phyloP scores from a whole-genome alignment of 1,284 basidiomycete species.

The Apiotrichum mycotoxinovorans region DNA sequence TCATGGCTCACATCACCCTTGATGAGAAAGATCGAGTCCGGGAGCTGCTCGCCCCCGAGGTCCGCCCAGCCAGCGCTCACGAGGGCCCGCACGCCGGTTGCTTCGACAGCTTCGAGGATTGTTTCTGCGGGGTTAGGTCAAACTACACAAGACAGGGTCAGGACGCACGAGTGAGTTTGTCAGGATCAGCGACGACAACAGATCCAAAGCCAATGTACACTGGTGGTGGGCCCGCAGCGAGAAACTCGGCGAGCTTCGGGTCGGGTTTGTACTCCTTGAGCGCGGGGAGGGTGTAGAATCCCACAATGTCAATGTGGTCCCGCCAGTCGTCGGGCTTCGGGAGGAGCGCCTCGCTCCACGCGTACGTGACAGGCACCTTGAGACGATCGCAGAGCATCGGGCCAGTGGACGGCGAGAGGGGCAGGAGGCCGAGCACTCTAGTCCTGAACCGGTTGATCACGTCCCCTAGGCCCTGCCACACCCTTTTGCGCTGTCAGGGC shows the following conservation, averaged over 20 bases:
- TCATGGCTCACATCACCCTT: constrained; percentile 61
- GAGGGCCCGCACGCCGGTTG: constrained; percentile 58
- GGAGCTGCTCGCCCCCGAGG: constrained; percentile 48
- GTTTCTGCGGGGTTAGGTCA: constrained; percentile 25
- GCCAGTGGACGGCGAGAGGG: constrained; percentile 55
- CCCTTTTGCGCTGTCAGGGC: not conserved
- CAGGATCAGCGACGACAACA: constrained; percentile 27
- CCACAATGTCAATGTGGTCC: constrained; percentile 59
- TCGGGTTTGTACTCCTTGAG: constrained; percentile 57
- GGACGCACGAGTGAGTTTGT: constrained; percentile 35
- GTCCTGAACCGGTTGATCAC: constrained; percentile 61
- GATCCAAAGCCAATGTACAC: constrained; percentile 56
- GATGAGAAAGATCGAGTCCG: constrained; percentile 59
- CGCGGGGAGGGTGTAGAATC: constrained; percentile 59
- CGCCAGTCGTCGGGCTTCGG: constrained; percentile 64
- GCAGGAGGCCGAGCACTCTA: constrained; percentile 53
- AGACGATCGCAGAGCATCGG: constrained; percentile 58
- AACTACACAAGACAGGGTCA: too few species aligned
- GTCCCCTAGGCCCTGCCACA: constrained; percentile 55
- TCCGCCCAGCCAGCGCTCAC: constrained; percentile 65
- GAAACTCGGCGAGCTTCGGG: constrained; percentile 54
- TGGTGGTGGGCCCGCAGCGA: constrained; percentile 55
- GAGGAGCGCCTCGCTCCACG: constrained; percentile 62
- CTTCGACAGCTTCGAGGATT: constrained; percentile 58
- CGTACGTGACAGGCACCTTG: constrained; percentile 66